Evolutionary conservation across 176 grass and related monocot species (phyloP), one percentile per base, ranked within the genome.

Genomic region (Echinochloa phyllopogon): DNA sequence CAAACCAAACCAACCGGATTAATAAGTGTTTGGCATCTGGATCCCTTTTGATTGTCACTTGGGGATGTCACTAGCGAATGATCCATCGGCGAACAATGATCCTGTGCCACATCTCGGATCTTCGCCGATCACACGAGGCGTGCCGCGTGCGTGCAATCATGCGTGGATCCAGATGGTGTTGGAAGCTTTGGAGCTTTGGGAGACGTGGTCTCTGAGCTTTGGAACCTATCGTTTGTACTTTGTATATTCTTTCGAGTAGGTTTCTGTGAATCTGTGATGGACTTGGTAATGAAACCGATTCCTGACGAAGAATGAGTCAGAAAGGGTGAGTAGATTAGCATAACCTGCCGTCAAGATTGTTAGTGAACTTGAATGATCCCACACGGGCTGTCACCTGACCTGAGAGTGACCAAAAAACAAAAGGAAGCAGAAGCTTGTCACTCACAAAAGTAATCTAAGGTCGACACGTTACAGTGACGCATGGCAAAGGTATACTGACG

Each of bases 361-460:
- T 9, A 68, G 61, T 76, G 51, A 75, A 61, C 51, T n/a, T 18
- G 61, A 75, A 74, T 62, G 65, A n/a, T 48, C 69, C 51, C 60
- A 50, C 69, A 23, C 41, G 40, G 60, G 37, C 53, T 62, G 12
- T 57, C 75, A 41, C 29, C 41, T 39, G 57, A 23, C 51, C 51
- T 51, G 57, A 59, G 39, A 18, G 9, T 45, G 66, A 55, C 20
- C 23, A 38, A 15, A 38, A 51, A 14, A 20, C 12, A 18, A 66
- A n/a, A 1, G 27, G 4, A 42, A 45, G 3, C 6, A 3, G 63
- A 64, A 57, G 24, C 38, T 86, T 90, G 1, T 5, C 14, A 6
- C 36, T 25, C 37, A 85, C 71, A 55, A 82, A 85, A 89, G 49
- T 48, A 74, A 80, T 38, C 50, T 55, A 39, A 15, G 3, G 61